These are phyloP conservation scores for Botryotinia calthae DNA, from an alignment of 2,329 filamentous ascomycete species.

Conservation along the genomic window DNA sequence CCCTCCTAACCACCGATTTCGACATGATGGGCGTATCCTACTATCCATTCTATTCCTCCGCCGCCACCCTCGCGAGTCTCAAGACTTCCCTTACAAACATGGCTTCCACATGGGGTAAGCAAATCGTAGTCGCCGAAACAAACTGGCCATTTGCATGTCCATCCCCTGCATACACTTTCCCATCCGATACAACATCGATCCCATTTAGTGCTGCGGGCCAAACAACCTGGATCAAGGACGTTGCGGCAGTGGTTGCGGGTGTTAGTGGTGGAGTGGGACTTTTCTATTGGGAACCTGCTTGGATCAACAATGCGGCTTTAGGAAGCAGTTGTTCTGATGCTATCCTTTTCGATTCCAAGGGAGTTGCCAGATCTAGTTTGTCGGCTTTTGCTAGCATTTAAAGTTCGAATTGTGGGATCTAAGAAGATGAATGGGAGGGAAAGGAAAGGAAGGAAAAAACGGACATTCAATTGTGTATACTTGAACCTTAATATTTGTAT, in stretches of 20 bases:
- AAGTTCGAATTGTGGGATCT: not conserved
- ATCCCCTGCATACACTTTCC: slow-evolving; percentile 56
- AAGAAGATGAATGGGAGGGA: not conserved
- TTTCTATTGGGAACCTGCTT: slow-evolving; percentile 74
- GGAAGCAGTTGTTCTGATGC: slow-evolving; percentile 66
- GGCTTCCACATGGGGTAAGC: slow-evolving; percentile 60
- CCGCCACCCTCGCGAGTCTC: slow-evolving; percentile 58
- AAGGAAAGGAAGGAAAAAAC: not conserved
- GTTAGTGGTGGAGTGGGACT: slow-evolving; percentile 56
- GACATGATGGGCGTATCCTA: slow-evolving; percentile 72
- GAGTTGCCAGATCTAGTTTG: slow-evolving; percentile 56
- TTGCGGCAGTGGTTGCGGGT: slow-evolving; percentile 55
- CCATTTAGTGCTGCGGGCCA: slow-evolving; percentile 64
- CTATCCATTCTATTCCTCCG: slow-evolving; percentile 67
- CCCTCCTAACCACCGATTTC: slow-evolving; percentile 54
- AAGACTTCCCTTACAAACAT: slow-evolving; percentile 56
- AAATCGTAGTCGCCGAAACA: slow-evolving; percentile 66
- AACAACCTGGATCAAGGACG: slow-evolving; percentile 56
- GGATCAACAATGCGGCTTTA: slow-evolving; percentile 62
- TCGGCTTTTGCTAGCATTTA: slow-evolving; percentile 46
- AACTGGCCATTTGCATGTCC: slow-evolving; percentile 68
- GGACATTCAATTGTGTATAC: not conserved
- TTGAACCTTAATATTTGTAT: not conserved
- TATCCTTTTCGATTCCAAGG: slow-evolving; percentile 56
- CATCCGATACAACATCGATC: slow-evolving; percentile 56